These are phyloP conservation scores for Sordaria brevicollis DNA, from an alignment of 495 filamentous ascomycete genomes.

Conservation along the genomic window DNA sequence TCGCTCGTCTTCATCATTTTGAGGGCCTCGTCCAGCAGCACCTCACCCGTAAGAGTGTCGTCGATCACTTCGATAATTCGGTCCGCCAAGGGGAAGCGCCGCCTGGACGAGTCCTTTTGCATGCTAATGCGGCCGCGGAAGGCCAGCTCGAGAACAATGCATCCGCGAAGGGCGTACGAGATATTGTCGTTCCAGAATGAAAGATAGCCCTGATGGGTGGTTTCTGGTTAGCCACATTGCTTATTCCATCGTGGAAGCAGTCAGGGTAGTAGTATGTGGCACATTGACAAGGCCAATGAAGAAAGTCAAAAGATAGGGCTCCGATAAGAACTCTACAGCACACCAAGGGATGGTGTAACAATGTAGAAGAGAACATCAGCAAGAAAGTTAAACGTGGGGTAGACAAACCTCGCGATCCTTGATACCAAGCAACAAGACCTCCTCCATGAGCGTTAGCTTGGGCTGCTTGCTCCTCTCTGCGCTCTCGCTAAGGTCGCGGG, in stretches of 20 bases:
- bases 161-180: conserved; percentile 91
- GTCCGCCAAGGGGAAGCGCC: conserved; percentile 87
- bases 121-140: conserved; percentile 95
- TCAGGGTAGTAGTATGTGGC: neutral
- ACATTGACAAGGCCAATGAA: neutral
- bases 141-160: conserved; percentile 94
- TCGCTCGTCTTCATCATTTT: conserved; percentile 99
- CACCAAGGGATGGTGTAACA: neutral
- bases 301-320: neutral
- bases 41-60: conserved; percentile 93
- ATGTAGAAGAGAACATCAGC: neutral
- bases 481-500: conserved; percentile 93
- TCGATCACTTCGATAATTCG: conserved; percentile 93
- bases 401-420: conserved; percentile 91
- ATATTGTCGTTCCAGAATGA: conserved; percentile 99
- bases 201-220: conserved; percentile 65
- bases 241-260: neutral
- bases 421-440: conserved; percentile 84
- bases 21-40: conserved; percentile 92
- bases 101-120: conserved; percentile 90
- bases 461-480: conserved; percentile 95
- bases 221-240: conserved; percentile 1
- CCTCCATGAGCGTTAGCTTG: conserved; percentile 97
- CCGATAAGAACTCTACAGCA: neutral
- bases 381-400: neutral